These are phyloP conservation scores for Coemansia sp. DNA, from an alignment of 192 early-diverging fungal genomes.

Conservation along the genomic window DNA sequence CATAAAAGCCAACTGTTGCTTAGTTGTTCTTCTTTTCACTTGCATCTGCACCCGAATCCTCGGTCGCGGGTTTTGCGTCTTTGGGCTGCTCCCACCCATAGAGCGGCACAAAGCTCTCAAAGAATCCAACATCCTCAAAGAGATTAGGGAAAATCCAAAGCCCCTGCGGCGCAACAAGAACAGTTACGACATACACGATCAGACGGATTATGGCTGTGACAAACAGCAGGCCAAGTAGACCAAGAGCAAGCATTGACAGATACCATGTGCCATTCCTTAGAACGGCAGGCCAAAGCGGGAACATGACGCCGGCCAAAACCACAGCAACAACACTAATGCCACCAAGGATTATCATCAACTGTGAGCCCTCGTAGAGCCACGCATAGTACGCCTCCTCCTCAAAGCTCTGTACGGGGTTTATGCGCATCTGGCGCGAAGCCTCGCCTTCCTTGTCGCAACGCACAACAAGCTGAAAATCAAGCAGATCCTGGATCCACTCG, in stretches of 20 bases:
- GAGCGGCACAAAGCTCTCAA: constrained; percentile 91
- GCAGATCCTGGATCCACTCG: constrained; percentile 65
- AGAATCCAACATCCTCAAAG: constrained; percentile 92
- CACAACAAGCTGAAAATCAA: constrained; percentile 73
- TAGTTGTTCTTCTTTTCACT: constrained; percentile 5
- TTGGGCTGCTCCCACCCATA: constrained; percentile 81
- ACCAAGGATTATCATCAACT: constrained; percentile 72
- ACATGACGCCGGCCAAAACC: constrained; percentile 92
- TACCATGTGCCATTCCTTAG: constrained; percentile 89
- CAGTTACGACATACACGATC: constrained; percentile 77
- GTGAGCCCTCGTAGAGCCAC: constrained; percentile 93
- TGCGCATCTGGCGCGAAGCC: constrained; percentile 48
- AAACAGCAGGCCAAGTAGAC: constrained; percentile 88
- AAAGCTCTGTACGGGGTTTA: constrained; percentile 66
- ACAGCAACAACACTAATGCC: constrained; percentile 75
- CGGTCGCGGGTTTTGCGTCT: constrained; percentile 27
- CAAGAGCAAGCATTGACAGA: constrained; percentile 75
- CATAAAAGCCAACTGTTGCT: background rate
- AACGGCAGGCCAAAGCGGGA: constrained; percentile 90
- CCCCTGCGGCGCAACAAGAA: constrained; percentile 71
- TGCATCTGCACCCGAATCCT: constrained; percentile 1
- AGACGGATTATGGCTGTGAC: constrained; percentile 82
- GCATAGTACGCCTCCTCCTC: constrained; percentile 84
- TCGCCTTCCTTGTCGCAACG: constrained; percentile 68
- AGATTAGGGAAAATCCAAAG: constrained; percentile 97